Conservation (phyloP, 257 asterid genomes). For the Lithospermum erythrorhizon region DNA sequence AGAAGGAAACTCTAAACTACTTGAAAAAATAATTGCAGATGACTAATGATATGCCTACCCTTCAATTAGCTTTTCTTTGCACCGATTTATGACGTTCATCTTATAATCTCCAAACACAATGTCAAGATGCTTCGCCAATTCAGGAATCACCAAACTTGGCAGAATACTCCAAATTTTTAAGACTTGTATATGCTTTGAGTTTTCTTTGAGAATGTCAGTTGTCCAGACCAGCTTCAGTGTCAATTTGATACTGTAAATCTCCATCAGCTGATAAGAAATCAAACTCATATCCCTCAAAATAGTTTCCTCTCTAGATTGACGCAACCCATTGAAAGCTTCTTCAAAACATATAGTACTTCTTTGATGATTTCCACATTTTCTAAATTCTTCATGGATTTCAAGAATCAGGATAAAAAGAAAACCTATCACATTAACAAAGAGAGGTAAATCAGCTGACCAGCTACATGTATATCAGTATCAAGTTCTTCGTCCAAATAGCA, state of each 20-base stretch:
- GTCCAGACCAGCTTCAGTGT: background rate
- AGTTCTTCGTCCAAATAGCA: too few species aligned
- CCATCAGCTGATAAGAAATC: conserved; percentile 1
- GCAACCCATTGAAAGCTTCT: conserved; percentile 12
- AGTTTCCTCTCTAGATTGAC: background rate
- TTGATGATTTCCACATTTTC: background rate
- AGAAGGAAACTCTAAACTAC: conserved; percentile 20
- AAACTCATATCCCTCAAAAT: background rate
- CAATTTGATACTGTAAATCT: background rate
- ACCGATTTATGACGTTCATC: background rate
- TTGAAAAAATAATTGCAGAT: too few species aligned
- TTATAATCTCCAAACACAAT: too few species aligned
- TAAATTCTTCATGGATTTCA: conserved; percentile 1
- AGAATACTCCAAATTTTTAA: background rate
- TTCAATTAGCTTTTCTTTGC: background rate
- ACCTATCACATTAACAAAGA: background rate
- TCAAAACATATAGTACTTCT: conserved; percentile 1
- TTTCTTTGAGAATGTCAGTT: background rate
- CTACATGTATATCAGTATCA: too few species aligned
- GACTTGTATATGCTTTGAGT: background rate
- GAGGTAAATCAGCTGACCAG: too few species aligned
- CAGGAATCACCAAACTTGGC: too few species aligned
- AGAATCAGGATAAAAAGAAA: conserved; percentile 2
- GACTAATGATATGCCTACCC: background rate
- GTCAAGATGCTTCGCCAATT: too few species aligned